Conservation (phyloP, 768 basidiomycete species). For the Phaffia tasmanica region DNA sequence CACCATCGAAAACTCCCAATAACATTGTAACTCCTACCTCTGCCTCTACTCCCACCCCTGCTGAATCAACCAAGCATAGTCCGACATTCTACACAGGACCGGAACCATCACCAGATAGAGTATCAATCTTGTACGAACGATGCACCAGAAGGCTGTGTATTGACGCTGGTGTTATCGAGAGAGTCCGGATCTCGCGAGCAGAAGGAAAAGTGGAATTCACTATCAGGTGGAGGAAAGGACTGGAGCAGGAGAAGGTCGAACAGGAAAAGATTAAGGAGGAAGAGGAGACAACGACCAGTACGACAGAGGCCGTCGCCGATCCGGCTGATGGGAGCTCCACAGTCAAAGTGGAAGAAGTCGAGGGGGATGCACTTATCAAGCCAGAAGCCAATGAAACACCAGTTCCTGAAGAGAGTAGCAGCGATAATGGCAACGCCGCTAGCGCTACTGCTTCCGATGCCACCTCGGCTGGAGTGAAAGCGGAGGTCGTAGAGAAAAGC, state of each 20-base stretch:
- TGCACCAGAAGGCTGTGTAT: constrained; percentile 76
- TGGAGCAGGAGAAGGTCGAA: constrained; percentile 16
- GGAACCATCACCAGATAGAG: constrained; percentile 36
- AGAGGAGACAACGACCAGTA: constrained; percentile 21
- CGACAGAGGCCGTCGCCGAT: not conserved
- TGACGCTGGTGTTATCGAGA: constrained; percentile 75
- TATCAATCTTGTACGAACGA: constrained; percentile 92
- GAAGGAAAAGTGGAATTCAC: constrained; percentile 77
- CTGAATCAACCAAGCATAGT: not conserved
- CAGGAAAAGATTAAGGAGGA: constrained; percentile 17
- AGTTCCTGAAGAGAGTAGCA: not conserved
- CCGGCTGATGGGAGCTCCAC: constrained; percentile 6
- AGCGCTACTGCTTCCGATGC: not conserved
- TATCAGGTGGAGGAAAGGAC: constrained; percentile 37
- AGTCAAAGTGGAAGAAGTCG: constrained; percentile 9
- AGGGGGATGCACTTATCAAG: constrained; percentile 44
- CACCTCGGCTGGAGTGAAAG: not conserved
- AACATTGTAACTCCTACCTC: not conserved
- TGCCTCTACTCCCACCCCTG: not conserved
- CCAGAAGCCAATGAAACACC: constrained; percentile 36
- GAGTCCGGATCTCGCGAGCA: constrained; percentile 63
- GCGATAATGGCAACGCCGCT: not conserved
- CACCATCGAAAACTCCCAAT: not conserved
- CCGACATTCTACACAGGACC: constrained; percentile 19
- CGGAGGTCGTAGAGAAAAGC: not conserved